Base-by-base conservation (phyloP, 208 protist species). In the Trypanosoma boissoni region DNA sequence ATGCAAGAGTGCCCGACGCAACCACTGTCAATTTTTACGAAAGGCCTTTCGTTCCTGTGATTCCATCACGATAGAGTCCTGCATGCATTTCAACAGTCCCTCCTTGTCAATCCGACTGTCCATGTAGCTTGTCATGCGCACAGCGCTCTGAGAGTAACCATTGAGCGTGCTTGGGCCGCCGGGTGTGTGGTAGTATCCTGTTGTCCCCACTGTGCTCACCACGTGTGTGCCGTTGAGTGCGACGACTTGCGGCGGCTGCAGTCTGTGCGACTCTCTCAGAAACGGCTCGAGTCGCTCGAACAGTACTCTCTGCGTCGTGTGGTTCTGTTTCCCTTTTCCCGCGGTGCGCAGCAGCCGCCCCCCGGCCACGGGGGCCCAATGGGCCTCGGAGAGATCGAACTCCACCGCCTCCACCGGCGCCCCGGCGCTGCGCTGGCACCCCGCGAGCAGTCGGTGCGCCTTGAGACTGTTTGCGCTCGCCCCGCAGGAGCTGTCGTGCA, bases 401-500 rank as follows among this genome's bases (percentile, higher is more conserved):
- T 70, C 64, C 2, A 70, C 24, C n/a, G 63, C 16, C 0, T 34
- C 49, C 7, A 58, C 18, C 2, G 14, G 4, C 20, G n/a, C 14
- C 41, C 29, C 34, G 31, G 21, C 20, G 21, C 34, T 31, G n/a
- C 37, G 23, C 8, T 45, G 27, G 37, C 64, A 70, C 9, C 31
- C 27, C 14, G 8, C 41, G 14, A 84, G 61, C 3, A 84, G 53
- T 14, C 65, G 64, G 42, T 80, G 59, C 12, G 71, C 69, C 57
- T 84, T 88, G 29, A 60, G 14, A 20, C 45, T 50, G 60, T 77
- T 84, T 12, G 66, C 41, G 28, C 74, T 69, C 24, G 65, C 60
- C 4, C 66, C 81, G 37, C 81, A 88, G 0, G 64, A 64, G n/a
- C 32, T 64, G 29, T 80, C 68, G 23, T 72, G 41, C 7, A 82